Evolutionary conservation across 345 rosid species (phyloP).

Genomic region (Nasturtium officinale): DNA sequence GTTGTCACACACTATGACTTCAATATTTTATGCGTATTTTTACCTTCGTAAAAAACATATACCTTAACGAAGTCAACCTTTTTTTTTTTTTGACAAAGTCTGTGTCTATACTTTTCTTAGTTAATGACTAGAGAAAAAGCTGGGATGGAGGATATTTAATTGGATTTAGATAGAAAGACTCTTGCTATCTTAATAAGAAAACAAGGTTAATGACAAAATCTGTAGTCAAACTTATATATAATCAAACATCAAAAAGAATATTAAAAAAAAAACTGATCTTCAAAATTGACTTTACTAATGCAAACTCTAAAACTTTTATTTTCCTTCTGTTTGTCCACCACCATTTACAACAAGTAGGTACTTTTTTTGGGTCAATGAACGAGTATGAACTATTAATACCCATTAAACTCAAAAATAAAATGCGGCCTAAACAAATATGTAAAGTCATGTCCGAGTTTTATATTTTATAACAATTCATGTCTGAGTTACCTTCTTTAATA

Average conservation of each 20-base stretch:
- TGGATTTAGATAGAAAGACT: constrained; percentile 23
- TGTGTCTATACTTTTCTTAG: constrained; percentile 1
- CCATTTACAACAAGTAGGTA: too few species aligned
- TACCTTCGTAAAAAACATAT: neutral
- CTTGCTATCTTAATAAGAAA: constrained; percentile 3
- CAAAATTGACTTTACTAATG: neutral
- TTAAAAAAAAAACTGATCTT: neutral
- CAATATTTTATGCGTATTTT: neutral
- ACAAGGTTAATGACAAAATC: constrained; percentile 1
- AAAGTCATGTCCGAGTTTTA: neutral
- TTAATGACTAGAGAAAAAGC: neutral
- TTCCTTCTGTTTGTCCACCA: neutral
- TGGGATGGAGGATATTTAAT: too few species aligned
- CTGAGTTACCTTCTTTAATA: neutral
- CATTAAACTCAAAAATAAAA: neutral
- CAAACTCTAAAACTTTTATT: neutral
- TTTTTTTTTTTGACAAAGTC: neutral
- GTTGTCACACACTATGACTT: neutral
- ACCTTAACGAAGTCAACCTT: neutral
- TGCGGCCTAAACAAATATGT: neutral
- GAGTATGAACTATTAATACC: neutral
- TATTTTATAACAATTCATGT: neutral
- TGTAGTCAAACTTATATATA: neutral
- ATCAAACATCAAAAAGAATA: neutral
- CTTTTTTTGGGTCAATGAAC: too few species aligned